Evolutionary conservation across 208 protist genomes (phyloP), one percentile per base, ranked within the genome.

Genomic region (Spongospora subterranea): DNA sequence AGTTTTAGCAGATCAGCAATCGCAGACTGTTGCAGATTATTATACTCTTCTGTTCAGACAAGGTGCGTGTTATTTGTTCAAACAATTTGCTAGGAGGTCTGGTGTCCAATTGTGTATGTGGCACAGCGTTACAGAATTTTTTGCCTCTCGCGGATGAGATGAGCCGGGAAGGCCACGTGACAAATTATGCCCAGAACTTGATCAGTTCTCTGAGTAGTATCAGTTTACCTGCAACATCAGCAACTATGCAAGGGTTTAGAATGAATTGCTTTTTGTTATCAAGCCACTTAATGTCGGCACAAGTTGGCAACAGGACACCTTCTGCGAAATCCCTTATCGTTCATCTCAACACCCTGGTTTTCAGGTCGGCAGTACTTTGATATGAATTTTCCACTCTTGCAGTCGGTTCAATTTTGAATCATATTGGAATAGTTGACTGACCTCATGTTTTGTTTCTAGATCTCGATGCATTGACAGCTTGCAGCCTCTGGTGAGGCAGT

Each of bases 251-350:
- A 35, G 71, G 17, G 6, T 43, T 82, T 35, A 13, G 6, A 20
- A 82, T 82, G 71, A 82, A 82, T 43, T 82, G 71, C n/a, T 35
- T 40, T 43, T 17, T 6, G n/a, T 82, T 82, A 82, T 82, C 71
- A n/a, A n/a, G 17, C 6, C n/a, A 45, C 17, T n/a, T 82, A 20
- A 82, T 82, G 35, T 82, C 71, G 6, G 71, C 71, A 20, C 71
- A 82, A 82, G 71, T 13, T 43, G 71, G 71, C 17, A 82, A n/a
- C 35, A 6, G 71, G 11, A 82, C 6, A 20, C 35, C 71, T 35
- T 6, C 71, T 43, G n/a, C 71, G 17, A 82, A 82, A n/a, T 6
- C n/a, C n/a, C n/a, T 82, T 6, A 43, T 82, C 71, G 17, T 82
- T 13, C 71, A 82, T 43, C n/a, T 82, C 6, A 82, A 82, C 71